Evolutionary conservation across 2,329 filamentous ascomycete genomes (phyloP).

Genomic region (Thelonectria rubi): DNA sequence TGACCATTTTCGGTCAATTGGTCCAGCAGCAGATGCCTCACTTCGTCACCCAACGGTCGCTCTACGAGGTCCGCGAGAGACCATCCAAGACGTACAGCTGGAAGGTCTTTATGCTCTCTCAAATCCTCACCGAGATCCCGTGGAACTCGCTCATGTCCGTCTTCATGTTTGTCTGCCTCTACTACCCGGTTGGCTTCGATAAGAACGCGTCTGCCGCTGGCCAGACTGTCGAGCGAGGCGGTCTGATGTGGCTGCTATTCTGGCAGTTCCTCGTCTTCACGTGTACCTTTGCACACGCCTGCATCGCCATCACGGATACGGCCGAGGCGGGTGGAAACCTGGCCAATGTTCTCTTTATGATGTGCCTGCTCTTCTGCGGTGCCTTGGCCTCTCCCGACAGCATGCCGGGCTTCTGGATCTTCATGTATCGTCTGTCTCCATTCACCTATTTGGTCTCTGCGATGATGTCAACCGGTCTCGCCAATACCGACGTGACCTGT

Average conservation of each 20-base stretch:
- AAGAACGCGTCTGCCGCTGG: slow-evolving; percentile 63
- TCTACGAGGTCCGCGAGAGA: slow-evolving; percentile 87
- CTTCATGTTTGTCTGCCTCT: slow-evolving; percentile 81
- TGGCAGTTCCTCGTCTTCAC: slow-evolving; percentile 73
- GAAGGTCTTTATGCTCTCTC: slow-evolving; percentile 85
- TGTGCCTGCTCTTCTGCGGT: slow-evolving; percentile 71
- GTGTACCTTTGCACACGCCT: slow-evolving; percentile 72
- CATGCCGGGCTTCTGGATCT: slow-evolving; percentile 77
- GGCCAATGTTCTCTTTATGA: slow-evolving; percentile 71
- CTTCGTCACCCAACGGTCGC: slow-evolving; percentile 80
- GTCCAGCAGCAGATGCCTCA: slow-evolving; percentile 84
- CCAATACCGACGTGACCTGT: slow-evolving; percentile 55
- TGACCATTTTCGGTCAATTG: slow-evolving; percentile 82
- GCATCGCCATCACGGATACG: slow-evolving; percentile 70
- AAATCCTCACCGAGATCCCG: slow-evolving; percentile 84
- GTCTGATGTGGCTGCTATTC: slow-evolving; percentile 73
- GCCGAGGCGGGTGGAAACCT: slow-evolving; percentile 75
- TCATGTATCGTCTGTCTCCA: slow-evolving; percentile 75
- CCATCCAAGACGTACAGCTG: slow-evolving; percentile 86
- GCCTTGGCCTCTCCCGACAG: slow-evolving; percentile 67
- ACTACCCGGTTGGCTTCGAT: slow-evolving; percentile 84
- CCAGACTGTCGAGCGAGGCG: slow-evolving; percentile 60
- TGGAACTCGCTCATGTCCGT: slow-evolving; percentile 82
- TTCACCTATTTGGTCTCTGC: slow-evolving; percentile 49
- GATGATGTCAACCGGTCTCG: slow-evolving; percentile 42